A percentile compares a stretch with the other conserved stretches of the same genome.
phyloP scores from a whole-genome alignment of 2,329 filamentous ascomycete species.

The Lachnellula suecica region DNA sequence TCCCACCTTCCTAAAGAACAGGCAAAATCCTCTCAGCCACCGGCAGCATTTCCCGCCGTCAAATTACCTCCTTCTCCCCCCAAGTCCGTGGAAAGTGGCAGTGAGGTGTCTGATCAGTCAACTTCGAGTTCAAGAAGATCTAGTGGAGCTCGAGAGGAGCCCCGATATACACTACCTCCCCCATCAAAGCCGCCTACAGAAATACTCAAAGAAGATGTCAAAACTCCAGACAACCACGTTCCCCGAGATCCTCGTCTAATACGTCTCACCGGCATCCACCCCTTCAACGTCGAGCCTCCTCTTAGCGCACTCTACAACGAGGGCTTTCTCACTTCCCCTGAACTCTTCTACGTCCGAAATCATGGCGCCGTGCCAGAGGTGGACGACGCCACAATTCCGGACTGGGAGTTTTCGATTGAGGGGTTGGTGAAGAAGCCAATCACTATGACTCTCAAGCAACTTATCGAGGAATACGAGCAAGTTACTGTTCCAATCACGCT shows the following conservation, averaged over 20 bases:
- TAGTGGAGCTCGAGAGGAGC: conserved; percentile 12
- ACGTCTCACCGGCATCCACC: conserved; percentile 82
- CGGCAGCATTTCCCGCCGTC: neutral
- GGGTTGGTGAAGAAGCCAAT: conserved; percentile 80
- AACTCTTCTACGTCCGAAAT: conserved; percentile 90
- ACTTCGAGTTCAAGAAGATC: conserved; percentile 16
- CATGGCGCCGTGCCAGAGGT: conserved; percentile 82
- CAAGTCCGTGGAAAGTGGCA: conserved; percentile 26
- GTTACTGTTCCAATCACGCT: conserved; percentile 84
- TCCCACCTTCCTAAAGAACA: neutral
- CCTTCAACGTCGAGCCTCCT: conserved; percentile 88
- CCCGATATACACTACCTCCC: conserved; percentile 62
- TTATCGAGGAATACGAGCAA: conserved; percentile 75
- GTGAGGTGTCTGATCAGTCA: conserved; percentile 22
- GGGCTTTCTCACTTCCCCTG: conserved; percentile 83
- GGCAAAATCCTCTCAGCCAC: neutral
- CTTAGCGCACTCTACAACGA: conserved; percentile 73
- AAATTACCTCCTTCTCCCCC: conserved; percentile 30
- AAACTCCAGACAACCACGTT: conserved; percentile 82
- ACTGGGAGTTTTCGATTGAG: conserved; percentile 83
- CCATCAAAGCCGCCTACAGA: conserved; percentile 53
- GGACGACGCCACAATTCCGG: conserved; percentile 66
- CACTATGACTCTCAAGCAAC: conserved; percentile 67
- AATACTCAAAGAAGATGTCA: conserved; percentile 73
- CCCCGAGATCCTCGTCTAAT: conserved; percentile 79